Percentiles rank a stretch among this genome's conserved stretches.
Evolutionary conservation across 73 alveolate genomes (phyloP).

Genomic region (Diophrys sp.): DNA sequence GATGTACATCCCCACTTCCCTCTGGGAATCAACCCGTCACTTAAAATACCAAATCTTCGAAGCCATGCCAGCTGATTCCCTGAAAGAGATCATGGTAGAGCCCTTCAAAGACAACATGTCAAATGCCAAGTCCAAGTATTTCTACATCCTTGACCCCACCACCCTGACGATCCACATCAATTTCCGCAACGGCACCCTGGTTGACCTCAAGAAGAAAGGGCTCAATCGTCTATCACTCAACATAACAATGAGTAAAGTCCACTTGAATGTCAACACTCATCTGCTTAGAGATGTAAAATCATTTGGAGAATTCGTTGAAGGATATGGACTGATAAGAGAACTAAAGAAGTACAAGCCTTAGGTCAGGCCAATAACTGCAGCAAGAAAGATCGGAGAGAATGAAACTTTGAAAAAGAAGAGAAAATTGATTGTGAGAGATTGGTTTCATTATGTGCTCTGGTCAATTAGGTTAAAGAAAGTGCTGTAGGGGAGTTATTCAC

Average conservation of each 20-base stretch:
- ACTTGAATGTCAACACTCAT: conserved; percentile 11
- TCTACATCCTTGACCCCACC: conserved; percentile 2
- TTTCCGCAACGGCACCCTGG: conserved; percentile 5
- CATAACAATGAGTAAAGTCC: conserved; percentile 14
- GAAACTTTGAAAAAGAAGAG: conserved; percentile 41
- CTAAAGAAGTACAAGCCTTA: conserved; percentile 46
- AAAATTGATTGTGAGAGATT: conserved; percentile 59
- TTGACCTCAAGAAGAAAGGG: conserved; percentile 3
- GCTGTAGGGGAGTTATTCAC: not conserved
- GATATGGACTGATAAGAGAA: conserved; percentile 28
- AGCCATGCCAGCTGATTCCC: conserved; percentile 58
- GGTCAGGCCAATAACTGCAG: conserved; percentile 17
- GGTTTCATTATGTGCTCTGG: conserved; percentile 67
- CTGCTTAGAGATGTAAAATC: conserved; percentile 18
- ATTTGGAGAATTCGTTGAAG: conserved; percentile 23
- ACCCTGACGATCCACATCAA: conserved; percentile 4
- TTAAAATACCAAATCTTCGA: conserved; percentile 56
- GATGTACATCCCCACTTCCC: conserved; percentile 59
- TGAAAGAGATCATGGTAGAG: conserved; percentile 35
- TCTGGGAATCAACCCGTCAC: conserved; percentile 62
- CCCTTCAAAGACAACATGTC: conserved; percentile 21
- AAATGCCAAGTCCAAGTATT: not conserved
- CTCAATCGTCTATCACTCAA: not conserved
- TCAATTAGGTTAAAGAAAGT: conserved; percentile 43
- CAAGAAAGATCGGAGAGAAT: not conserved